Evolutionary conservation across 352 stramenopile species (phyloP).

Genomic region (Phytophthora uliginosa): DNA sequence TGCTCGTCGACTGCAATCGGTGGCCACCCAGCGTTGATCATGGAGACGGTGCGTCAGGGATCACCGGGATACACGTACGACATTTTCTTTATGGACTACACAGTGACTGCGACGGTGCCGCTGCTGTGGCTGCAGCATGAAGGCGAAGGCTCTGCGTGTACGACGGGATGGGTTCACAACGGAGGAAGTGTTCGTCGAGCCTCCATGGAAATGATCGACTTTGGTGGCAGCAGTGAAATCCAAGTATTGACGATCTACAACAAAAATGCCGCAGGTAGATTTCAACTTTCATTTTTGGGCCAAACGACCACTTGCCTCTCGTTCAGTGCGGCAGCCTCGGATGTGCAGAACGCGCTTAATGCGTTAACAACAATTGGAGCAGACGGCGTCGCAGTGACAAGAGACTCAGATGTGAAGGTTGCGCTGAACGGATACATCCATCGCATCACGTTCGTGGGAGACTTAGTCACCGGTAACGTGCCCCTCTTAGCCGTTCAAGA

Average conservation of each 20-base stretch:
- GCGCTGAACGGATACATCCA: slow-evolving; percentile 67
- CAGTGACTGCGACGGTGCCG: slow-evolving; percentile 34
- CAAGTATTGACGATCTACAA: slow-evolving; percentile 64
- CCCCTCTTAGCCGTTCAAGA: slow-evolving; percentile 31
- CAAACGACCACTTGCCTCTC: slow-evolving; percentile 45
- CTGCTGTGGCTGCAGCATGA: slow-evolving; percentile 38
- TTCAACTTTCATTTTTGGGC: slow-evolving; percentile 66
- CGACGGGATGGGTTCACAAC: slow-evolving; percentile 39
- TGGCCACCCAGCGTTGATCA: slow-evolving; percentile 62
- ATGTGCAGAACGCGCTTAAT: slow-evolving; percentile 41
- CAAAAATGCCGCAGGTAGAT: slow-evolving; percentile 27
- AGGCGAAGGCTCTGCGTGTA: slow-evolving; percentile 33
- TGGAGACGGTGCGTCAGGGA: slow-evolving; percentile 78
- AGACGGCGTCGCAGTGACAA: slow-evolving; percentile 59
- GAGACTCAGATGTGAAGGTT: slow-evolving; percentile 47
- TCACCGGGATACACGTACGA: slow-evolving; percentile 76
- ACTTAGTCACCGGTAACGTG: slow-evolving; percentile 66
- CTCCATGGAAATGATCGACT: slow-evolving; percentile 49
- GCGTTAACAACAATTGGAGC: slow-evolving; percentile 43
- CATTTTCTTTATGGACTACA: slow-evolving; percentile 77
- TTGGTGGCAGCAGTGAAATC: slow-evolving; percentile 71
- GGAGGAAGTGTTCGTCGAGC: slow-evolving; percentile 56
- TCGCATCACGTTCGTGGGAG: slow-evolving; percentile 75
- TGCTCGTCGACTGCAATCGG: slow-evolving; percentile 48
- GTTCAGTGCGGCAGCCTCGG: slow-evolving; percentile 35